These are phyloP conservation scores for Friedmanniomyces simplex DNA, from an alignment of 495 filamentous ascomycete genomes.

Conservation along the genomic window DNA sequence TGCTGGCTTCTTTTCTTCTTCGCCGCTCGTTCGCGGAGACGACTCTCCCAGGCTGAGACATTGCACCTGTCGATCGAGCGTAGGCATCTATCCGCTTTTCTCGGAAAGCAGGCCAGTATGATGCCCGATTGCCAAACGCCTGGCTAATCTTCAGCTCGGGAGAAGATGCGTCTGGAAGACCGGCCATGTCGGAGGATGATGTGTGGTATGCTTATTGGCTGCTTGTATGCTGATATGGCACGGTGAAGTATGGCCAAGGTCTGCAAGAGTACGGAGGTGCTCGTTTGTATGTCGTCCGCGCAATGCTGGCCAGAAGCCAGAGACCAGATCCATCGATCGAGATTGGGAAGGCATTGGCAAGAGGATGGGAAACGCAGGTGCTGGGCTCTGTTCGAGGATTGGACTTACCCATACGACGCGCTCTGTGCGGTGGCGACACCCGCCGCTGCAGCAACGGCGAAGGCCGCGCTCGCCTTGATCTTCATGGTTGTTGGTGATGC, in stretches of 20 bases:
- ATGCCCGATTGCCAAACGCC: background rate
- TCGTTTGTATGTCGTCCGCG: background rate
- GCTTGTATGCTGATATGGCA: too few species aligned
- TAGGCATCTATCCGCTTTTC: background rate
- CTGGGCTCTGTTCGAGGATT: background rate
- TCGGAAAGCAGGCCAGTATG: background rate
- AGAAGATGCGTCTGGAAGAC: background rate
- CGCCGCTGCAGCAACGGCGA: background rate
- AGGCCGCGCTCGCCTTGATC: background rate
- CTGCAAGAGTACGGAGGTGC: background rate
- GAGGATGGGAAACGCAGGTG: background rate
- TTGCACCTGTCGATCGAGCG: background rate
- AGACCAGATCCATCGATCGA: background rate
- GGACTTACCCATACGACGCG: constrained; percentile 1
- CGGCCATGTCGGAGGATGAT: background rate
- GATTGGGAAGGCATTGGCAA: background rate
- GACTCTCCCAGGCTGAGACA: background rate
- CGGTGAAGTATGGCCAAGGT: background rate
- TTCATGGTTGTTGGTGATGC: background rate
- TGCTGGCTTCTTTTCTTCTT: background rate
- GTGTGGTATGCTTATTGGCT: background rate
- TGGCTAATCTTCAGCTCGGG: background rate
- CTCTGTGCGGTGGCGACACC: background rate
- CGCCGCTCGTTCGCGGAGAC: background rate
- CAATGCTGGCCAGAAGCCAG: background rate